Evolutionary conservation across 2,329 filamentous ascomycete species (phyloP), one percentile per base, ranked within the genome.

Genomic region (Sporothrix brunneoviolacea): DNA sequence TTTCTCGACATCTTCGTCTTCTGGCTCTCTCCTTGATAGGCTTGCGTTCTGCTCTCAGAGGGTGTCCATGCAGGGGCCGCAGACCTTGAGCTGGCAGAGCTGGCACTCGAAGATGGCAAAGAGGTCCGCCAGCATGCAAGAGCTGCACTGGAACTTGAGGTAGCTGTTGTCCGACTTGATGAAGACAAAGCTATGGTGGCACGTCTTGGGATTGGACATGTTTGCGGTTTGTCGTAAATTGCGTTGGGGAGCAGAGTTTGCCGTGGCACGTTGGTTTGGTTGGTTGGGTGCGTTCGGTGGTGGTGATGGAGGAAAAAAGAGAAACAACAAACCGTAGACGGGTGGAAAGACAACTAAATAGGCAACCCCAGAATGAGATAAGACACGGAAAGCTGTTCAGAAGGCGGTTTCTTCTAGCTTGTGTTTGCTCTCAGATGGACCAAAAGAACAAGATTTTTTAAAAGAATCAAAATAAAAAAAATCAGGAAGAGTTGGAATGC

Each of bases 51-150:
- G 18, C 18, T 4, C 8, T 28, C n/a, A 24, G 3, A 27, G 15
- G 10, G 38, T 27, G 28, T 77, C 70, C 41, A 74, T 72, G 62
- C 82, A 85, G 22, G 72, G 67, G 47, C 79, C 72, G 64, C 82
- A 86, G 27, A 77, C 74, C 66, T 84, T 81, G 45, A 83, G 67
- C 64, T 82, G 81, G 75, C 83, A 86, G 63, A 83, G 83, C 54
- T 74, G 71, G 68, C 83, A 86, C 64, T 86, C 80, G 57, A 77
- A 85, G 60, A 86, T 85, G 66, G 76, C 77, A 79, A 80, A 84
- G 65, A 82, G 77, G 46, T 81, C 81, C 2, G 81, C 82, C 2
- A 76, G 77, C 54, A 80, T 75, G 62, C 82, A 86, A 60, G 82
- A 67, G 53, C 77, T 74, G 70, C 83, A 86, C 45, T 73, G 72